A percentile compares a stretch with the other conserved stretches of the same genome.
These are phyloP conservation scores for Dipteronia dyeriana DNA, from an alignment of 345 rosid genomes.

Conservation along the genomic window DNA sequence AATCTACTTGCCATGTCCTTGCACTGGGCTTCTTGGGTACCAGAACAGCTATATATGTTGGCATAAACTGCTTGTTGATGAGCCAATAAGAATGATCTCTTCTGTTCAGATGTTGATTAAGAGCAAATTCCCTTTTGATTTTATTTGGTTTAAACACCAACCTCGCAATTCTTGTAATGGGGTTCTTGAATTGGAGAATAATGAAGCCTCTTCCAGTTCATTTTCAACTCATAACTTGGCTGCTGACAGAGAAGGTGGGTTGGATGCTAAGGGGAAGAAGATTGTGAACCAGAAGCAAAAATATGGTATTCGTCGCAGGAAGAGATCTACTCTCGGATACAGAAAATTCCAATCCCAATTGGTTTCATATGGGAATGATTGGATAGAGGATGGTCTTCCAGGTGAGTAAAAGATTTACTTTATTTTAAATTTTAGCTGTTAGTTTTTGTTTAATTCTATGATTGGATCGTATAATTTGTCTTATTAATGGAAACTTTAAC, in stretches of 20 bases:
- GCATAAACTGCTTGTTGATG: constrained; percentile 52
- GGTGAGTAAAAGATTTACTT: constrained; percentile 36
- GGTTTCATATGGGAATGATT: constrained; percentile 23
- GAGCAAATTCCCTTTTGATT: constrained; percentile 46
- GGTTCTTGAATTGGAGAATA: constrained; percentile 31
- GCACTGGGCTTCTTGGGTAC: constrained; percentile 53
- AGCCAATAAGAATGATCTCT: constrained; percentile 47
- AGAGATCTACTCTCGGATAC: constrained; percentile 37
- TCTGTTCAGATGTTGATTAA: constrained; percentile 47
- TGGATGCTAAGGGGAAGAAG: constrained; percentile 51
- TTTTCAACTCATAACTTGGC: constrained; percentile 26
- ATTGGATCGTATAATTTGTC: not conserved
- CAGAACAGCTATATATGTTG: constrained; percentile 41
- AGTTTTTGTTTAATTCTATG: not conserved
- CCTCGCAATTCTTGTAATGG: constrained; percentile 28
- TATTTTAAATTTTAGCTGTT: not conserved
- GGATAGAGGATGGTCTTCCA: constrained; percentile 34
- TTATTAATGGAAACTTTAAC: too few species aligned
- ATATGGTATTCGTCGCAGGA: constrained; percentile 41
- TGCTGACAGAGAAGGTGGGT: constrained; percentile 39
- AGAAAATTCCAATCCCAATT: constrained; percentile 32
- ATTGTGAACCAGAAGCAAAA: constrained; percentile 49
- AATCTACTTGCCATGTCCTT: constrained; percentile 60
- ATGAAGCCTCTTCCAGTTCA: constrained; percentile 30
- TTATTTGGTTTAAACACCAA: constrained; percentile 33